A percentile compares a stretch with the other conserved stretches of the same genome.
These are phyloP conservation scores for Corchorus capsularis DNA, from an alignment of 345 rosid species.

Conservation along the genomic window DNA sequence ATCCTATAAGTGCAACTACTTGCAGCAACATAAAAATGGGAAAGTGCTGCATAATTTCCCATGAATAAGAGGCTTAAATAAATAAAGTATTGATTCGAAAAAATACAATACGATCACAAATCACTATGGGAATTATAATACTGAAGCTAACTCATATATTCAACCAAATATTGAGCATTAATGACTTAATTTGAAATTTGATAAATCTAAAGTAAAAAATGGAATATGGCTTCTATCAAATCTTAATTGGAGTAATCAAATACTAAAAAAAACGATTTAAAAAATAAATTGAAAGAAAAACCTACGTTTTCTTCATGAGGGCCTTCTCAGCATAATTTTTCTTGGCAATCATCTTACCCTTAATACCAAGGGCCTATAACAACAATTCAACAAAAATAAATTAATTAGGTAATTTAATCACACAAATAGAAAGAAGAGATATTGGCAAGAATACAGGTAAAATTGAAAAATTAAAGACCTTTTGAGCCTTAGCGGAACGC, in stretches of 20 bases:
- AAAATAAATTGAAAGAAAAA: neutral
- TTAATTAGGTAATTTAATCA: conserved; percentile 6
- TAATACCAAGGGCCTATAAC: conserved; percentile 61
- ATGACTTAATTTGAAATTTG: neutral
- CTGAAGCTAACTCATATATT: neutral
- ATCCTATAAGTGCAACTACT: neutral
- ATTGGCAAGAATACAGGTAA: neutral
- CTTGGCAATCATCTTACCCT: conserved; percentile 84
- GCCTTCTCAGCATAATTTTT: conserved; percentile 75
- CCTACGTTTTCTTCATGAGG: conserved; percentile 78
- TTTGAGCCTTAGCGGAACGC: conserved; percentile 72
- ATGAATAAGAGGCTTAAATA: neutral
- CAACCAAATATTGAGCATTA: neutral
- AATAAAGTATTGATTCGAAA: neutral
- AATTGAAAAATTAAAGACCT: conserved; percentile 31
- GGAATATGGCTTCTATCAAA: neutral
- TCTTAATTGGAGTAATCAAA: neutral
- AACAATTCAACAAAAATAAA: neutral
- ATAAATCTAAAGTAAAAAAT: neutral
- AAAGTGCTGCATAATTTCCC: neutral
- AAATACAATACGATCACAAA: neutral
- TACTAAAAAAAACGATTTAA: neutral
- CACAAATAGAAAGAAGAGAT: neutral
- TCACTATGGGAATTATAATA: neutral
- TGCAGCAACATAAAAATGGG: neutral